Conservation (phyloP, 306 rosid species). For the Begonia loranthoides region DNA sequence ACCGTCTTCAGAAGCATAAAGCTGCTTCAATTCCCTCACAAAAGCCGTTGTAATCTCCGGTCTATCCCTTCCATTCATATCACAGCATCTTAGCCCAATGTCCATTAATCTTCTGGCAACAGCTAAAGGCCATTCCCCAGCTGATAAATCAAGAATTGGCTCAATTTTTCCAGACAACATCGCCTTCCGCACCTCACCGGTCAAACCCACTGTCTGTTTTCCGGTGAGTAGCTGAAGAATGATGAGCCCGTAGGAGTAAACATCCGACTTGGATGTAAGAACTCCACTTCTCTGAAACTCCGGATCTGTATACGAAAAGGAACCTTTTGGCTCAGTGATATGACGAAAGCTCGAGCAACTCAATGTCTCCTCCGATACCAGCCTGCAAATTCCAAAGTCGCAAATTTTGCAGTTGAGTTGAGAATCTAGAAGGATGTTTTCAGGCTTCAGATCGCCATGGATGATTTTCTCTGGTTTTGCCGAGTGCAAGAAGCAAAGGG, state of each 20-base stretch:
- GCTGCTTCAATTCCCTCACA: constrained; percentile 63
- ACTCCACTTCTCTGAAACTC: constrained; percentile 60
- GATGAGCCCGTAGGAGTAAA: constrained; percentile 71
- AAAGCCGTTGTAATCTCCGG: constrained; percentile 63
- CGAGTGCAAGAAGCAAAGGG: constrained; percentile 83
- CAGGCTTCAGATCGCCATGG: constrained; percentile 77
- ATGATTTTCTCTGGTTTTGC: constrained; percentile 61
- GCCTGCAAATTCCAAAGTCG: constrained; percentile 63
- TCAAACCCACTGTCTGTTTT: constrained; percentile 48
- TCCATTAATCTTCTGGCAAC: constrained; percentile 42
- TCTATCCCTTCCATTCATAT: constrained; percentile 46
- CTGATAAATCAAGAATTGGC: constrained; percentile 54
- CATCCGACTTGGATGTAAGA: constrained; percentile 65
- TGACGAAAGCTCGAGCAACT: constrained; percentile 37
- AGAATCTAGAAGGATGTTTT: constrained; percentile 47
- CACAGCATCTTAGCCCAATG: constrained; percentile 73
- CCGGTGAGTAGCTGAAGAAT: constrained; percentile 73
- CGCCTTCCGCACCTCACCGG: constrained; percentile 42
- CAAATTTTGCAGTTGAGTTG: constrained; percentile 71
- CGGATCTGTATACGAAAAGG: constrained; percentile 59
- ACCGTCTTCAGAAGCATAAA: constrained; percentile 58
- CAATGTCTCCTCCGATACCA: constrained; percentile 53
- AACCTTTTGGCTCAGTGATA: constrained; percentile 54
- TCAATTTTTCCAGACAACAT: constrained; percentile 35
- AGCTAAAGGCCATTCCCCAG: constrained; percentile 66